phyloP scores from a whole-genome alignment of 352 stramenopile genomes.

The Blastocystis sp. region DNA sequence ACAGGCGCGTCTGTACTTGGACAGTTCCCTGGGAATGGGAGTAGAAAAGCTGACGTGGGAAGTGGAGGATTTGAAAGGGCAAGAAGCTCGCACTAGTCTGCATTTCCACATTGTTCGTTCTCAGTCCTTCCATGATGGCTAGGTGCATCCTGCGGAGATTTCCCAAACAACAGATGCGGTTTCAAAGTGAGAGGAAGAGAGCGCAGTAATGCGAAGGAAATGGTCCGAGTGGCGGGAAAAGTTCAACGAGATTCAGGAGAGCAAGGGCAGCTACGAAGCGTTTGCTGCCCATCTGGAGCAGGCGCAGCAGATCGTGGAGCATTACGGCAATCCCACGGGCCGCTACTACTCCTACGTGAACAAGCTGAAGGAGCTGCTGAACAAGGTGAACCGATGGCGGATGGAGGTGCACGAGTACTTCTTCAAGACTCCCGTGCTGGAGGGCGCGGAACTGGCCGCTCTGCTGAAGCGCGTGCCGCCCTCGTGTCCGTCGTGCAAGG shows the following conservation, averaged over 20 bases:
- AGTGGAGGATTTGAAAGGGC: background rate
- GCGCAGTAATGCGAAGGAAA: background rate
- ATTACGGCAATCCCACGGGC: background rate
- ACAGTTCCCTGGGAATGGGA: background rate
- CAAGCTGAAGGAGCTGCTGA: background rate
- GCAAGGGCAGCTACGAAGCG: background rate
- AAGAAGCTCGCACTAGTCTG: background rate
- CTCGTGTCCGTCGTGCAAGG: background rate
- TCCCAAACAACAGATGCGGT: background rate
- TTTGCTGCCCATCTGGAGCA: background rate
- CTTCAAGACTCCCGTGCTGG: background rate
- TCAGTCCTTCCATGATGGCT: background rate
- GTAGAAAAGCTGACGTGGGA: background rate
- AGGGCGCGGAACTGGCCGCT: background rate
- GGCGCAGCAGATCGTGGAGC: background rate
- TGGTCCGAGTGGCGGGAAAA: background rate
- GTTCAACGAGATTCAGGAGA: background rate
- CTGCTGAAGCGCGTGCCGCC: background rate
- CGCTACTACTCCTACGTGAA: background rate
- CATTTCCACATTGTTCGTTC: constrained; percentile 21
- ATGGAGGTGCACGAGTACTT: background rate
- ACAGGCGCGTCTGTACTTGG: constrained; percentile 9
- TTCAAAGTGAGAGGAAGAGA: background rate
- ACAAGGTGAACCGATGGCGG: background rate
- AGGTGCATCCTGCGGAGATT: background rate